phyloP scores from a whole-genome alignment of 129 eudicot species.

The Cynara cardunculus region DNA sequence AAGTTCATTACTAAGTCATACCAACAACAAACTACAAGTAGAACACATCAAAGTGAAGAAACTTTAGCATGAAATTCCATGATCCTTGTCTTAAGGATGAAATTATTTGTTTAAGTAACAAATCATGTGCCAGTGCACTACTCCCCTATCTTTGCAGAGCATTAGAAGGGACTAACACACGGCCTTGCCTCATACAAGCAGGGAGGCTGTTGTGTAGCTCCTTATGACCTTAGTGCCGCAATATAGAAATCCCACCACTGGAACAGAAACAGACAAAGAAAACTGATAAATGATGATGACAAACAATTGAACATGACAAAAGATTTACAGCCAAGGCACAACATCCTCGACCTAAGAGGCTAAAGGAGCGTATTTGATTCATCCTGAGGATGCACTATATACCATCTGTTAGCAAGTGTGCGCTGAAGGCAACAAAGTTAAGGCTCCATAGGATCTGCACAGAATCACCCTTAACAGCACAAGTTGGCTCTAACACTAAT shows the following conservation, averaged over 20 bases:
- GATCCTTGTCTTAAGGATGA: not conserved
- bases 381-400: not conserved
- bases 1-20: not conserved
- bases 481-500: not conserved
- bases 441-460: not conserved
- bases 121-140: not conserved
- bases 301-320: not conserved
- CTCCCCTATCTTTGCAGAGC: not conserved
- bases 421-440: not conserved
- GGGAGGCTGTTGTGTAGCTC: too few species aligned
- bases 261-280: too few species aligned
- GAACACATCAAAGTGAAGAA: not conserved
- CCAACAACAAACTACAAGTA: not conserved
- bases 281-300: too few species aligned
- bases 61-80: not conserved
- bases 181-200: too few species aligned
- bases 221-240: not conserved
- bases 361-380: not conserved
- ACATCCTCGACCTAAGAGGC: not conserved
- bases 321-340: not conserved
- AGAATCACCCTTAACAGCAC: not conserved
- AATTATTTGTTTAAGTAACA: not conserved
- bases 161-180: too few species aligned
- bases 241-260: too few species aligned
- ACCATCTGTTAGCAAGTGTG: not conserved